Conservation (phyloP, 768 basidiomycete species). For the Xerocomus brunneocitrinus region DNA sequence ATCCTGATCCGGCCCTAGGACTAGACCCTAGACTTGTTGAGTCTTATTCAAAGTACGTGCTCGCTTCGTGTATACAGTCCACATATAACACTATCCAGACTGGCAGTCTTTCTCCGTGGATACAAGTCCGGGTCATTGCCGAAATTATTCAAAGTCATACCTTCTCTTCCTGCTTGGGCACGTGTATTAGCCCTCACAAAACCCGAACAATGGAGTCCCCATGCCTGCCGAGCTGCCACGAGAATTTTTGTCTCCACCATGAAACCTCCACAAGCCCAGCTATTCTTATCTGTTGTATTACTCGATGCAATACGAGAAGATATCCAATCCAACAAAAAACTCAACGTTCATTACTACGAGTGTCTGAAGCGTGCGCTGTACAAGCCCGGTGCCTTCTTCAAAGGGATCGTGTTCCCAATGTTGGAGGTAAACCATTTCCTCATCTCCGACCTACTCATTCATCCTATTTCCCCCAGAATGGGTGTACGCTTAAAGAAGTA, state of each 20-base stretch:
- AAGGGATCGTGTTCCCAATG: constrained; percentile 94
- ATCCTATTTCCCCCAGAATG: constrained; percentile 40
- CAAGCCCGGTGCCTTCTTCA: constrained; percentile 98
- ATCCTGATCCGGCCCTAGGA: constrained; percentile 78
- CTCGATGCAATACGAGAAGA: constrained; percentile 88
- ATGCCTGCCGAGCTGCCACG: constrained; percentile 91
- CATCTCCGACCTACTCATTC: constrained; percentile 26
- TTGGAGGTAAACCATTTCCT: constrained; percentile 63
- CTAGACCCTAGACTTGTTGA: constrained; percentile 91
- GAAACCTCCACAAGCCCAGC: constrained; percentile 90
- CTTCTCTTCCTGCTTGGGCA: constrained; percentile 93
- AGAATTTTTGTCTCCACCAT: constrained; percentile 95
- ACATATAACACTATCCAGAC: constrained; percentile 42
- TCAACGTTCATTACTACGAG: constrained; percentile 92
- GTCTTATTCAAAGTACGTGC: constrained; percentile 81
- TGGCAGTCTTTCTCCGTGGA: constrained; percentile 77
- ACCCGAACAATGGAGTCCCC: constrained; percentile 93
- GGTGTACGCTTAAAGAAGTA: constrained; percentile 91
- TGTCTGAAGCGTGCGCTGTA: constrained; percentile 89
- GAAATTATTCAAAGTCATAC: constrained; percentile 97
- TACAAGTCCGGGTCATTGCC: constrained; percentile 95
- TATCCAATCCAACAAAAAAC: constrained; percentile 79
- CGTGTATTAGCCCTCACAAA: constrained; percentile 89
- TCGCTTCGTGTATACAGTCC: background rate
- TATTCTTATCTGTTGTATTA: constrained; percentile 89